phyloP scores from a whole-genome alignment of 2,329 filamentous ascomycete genomes.

The Purpureocillium takamizusanense region DNA sequence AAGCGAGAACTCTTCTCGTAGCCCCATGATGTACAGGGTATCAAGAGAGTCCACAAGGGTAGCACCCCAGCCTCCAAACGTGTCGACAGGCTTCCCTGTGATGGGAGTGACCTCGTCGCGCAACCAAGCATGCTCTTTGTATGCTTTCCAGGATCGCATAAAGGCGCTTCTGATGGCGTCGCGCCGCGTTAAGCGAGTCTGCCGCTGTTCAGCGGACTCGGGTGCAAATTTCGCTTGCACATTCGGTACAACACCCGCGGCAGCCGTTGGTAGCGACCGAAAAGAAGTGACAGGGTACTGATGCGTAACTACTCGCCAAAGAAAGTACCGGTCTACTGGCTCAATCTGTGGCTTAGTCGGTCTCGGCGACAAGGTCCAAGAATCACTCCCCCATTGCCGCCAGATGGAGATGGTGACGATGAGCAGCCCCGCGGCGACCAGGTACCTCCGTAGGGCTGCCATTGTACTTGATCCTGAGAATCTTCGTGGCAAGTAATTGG shows the following conservation, averaged over 20 bases:
- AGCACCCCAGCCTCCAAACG: conserved; percentile 47
- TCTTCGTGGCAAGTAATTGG: no score
- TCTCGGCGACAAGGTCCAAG: neutral
- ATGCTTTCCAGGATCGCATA: conserved; percentile 37
- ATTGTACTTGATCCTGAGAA: no score
- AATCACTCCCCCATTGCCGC: neutral
- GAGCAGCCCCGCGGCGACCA: neutral
- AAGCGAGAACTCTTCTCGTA: conserved; percentile 45
- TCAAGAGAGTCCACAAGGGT: conserved; percentile 53
- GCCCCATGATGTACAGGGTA: conserved; percentile 53
- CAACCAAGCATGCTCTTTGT: conserved; percentile 42
- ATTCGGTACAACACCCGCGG: conserved; percentile 2
- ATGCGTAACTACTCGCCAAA: conserved; percentile 12
- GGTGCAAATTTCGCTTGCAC: conserved; percentile 7
- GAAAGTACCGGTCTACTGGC: conserved; percentile 6
- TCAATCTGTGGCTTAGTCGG: neutral
- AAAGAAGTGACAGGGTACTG: conserved; percentile 9
- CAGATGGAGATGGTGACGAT: neutral
- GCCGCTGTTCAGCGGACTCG: conserved; percentile 8
- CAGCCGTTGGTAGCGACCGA: conserved; percentile 6
- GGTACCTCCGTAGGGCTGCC: neutral
- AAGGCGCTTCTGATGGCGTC: conserved; percentile 34
- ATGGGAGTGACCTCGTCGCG: conserved; percentile 43
- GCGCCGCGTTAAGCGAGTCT: conserved; percentile 23
- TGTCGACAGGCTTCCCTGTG: conserved; percentile 33